Evolutionary conservation across 768 basidiomycete species (phyloP).

Genomic region (Clitopilus passeckerianus): DNA sequence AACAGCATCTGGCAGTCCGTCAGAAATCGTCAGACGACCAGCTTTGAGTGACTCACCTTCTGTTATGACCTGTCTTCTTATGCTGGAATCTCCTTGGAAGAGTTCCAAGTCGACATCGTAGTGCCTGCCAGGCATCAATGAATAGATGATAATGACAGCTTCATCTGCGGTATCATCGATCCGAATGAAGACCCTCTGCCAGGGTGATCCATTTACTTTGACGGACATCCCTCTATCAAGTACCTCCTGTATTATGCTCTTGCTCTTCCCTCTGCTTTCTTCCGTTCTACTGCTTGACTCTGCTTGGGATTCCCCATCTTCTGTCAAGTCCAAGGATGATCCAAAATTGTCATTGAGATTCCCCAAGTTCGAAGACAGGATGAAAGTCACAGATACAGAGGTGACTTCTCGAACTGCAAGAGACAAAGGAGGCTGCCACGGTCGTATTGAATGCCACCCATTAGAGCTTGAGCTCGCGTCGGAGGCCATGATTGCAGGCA

Average conservation of each 20-base stretch:
- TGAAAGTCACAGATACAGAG: slow-evolving; percentile 80
- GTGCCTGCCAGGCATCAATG: slow-evolving; percentile 81
- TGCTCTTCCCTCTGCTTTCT: slow-evolving; percentile 16
- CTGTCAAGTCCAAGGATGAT: slow-evolving; percentile 23
- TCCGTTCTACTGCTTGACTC: slow-evolving; percentile 19
- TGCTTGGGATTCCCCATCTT: slow-evolving; percentile 29
- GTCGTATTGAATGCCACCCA: slow-evolving; percentile 69
- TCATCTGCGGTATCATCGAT: slow-evolving; percentile 81
- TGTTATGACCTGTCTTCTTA: slow-evolving; percentile 58
- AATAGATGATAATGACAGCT: slow-evolving; percentile 88
- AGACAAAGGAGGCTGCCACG: slow-evolving; percentile 69
- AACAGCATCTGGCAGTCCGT: background rate
- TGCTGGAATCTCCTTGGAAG: slow-evolving; percentile 52
- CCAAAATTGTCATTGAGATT: slow-evolving; percentile 31
- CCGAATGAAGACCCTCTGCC: slow-evolving; percentile 76
- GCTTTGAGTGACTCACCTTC: slow-evolving; percentile 36
- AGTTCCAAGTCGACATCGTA: slow-evolving; percentile 87
- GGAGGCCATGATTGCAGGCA: background rate
- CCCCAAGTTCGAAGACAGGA: slow-evolving; percentile 53
- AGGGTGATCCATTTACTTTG: slow-evolving; percentile 73
- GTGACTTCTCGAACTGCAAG: slow-evolving; percentile 77
- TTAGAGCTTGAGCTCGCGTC: background rate
- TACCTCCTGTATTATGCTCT: slow-evolving; percentile 56
- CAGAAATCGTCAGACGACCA: background rate
- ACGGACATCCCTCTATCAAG: slow-evolving; percentile 73